Conservation (phyloP, 1,139 yeast species). For the Debaryomyces coudertii region DNA sequence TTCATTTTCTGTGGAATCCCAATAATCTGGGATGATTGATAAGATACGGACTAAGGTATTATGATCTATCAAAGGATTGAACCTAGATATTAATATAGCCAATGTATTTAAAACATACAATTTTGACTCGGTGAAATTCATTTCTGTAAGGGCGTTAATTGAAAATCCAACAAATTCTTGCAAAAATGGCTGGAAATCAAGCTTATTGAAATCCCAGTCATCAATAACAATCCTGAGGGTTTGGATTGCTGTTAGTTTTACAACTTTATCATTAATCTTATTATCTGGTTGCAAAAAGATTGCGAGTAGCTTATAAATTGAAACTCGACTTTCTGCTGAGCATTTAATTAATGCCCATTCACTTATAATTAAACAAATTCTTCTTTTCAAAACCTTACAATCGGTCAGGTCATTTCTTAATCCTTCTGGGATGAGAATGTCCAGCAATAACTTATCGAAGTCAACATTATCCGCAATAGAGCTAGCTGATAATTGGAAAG, state of each 20-base stretch:
- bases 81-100: constrained; percentile 64
- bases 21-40: constrained; percentile 66
- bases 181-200: constrained; percentile 66
- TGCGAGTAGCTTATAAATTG: constrained; percentile 60
- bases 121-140: constrained; percentile 73
- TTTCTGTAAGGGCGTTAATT: constrained; percentile 47
- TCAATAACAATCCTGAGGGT: constrained; percentile 70
- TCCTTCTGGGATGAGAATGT: constrained; percentile 71
- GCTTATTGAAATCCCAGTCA: constrained; percentile 83
- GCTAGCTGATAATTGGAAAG: constrained; percentile 75
- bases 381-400: constrained; percentile 67
- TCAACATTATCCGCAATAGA: constrained; percentile 66
- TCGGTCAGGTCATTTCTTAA: constrained; percentile 47
- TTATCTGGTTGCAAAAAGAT: constrained; percentile 45
- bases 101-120: constrained; percentile 68
- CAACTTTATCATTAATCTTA: constrained; percentile 68
- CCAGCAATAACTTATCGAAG: constrained; percentile 60
- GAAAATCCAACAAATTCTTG: constrained; percentile 55
- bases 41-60: constrained; percentile 57
- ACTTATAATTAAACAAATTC: constrained; percentile 72
- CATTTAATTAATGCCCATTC: constrained; percentile 82
- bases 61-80: constrained; percentile 60
- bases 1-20: constrained; percentile 61
- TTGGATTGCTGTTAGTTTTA: constrained; percentile 73
- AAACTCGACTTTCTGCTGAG: constrained; percentile 57